Evolutionary conservation across 1,139 yeast species (phyloP).

Genomic region (Zygosaccharomyces pseudobailii): DNA sequence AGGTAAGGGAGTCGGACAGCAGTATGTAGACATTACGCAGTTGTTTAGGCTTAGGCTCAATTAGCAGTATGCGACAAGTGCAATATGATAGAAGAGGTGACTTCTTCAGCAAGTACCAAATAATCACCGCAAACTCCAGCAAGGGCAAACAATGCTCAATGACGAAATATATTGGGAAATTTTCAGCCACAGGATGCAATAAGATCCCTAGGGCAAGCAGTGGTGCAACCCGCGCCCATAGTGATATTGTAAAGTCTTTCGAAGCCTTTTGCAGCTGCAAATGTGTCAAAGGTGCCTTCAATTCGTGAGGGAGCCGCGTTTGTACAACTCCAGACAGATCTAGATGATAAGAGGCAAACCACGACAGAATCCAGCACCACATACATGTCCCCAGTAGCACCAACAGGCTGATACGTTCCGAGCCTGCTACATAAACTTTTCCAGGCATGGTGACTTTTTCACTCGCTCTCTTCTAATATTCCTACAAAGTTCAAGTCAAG

Average conservation of each 20-base stretch:
- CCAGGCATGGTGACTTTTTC: not conserved
- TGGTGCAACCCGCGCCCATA: slow-evolving; percentile 5
- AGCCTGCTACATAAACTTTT: slow-evolving; percentile 1
- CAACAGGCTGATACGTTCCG: slow-evolving; percentile 42
- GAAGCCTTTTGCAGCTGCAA: slow-evolving; percentile 23
- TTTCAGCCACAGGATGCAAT: slow-evolving; percentile 15
- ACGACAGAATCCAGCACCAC: slow-evolving; percentile 44
- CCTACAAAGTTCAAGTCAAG: not conserved
- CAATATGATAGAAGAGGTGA: slow-evolving; percentile 42
- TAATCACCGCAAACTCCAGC: slow-evolving; percentile 30
- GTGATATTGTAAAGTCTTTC: slow-evolving; percentile 19
- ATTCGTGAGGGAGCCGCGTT: slow-evolving; percentile 31
- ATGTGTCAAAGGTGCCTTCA: slow-evolving; percentile 26
- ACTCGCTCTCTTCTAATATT: not conserved
- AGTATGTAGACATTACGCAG: slow-evolving; percentile 79
- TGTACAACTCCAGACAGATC: slow-evolving; percentile 40
- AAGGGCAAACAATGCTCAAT: slow-evolving; percentile 33
- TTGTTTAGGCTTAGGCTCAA: slow-evolving; percentile 52
- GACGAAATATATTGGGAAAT: slow-evolving; percentile 13
- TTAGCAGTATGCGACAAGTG: slow-evolving; percentile 42
- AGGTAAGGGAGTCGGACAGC: slow-evolving; percentile 74
- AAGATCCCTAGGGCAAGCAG: slow-evolving; percentile 7
- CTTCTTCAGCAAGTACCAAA: slow-evolving; percentile 26
- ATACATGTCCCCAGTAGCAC: slow-evolving; percentile 45
- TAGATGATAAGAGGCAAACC: slow-evolving; percentile 36